Conservation (phyloP, 1,284 basidiomycete species). For the Malassezia vespertilionis region DNA sequence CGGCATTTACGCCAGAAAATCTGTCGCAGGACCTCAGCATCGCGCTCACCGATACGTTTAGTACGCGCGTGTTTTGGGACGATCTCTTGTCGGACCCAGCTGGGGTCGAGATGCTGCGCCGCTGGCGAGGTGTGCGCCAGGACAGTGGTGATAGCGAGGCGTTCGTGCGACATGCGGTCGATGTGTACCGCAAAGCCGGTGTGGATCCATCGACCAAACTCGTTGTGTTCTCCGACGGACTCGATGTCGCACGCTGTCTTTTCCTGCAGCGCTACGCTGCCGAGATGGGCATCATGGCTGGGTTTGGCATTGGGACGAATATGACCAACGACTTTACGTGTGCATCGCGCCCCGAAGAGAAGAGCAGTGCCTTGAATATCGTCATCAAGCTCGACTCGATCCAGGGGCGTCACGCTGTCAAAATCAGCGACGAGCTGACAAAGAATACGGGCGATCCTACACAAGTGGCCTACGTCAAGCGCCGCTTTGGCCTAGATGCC, state of each 20-base stretch:
- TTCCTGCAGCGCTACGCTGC: slow-evolving; percentile 25
- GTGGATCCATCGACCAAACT: slow-evolving; percentile 35
- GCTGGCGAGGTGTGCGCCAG: slow-evolving; percentile 42
- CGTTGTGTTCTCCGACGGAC: slow-evolving; percentile 39
- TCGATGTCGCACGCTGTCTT: slow-evolving; percentile 33
- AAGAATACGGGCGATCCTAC: slow-evolving; percentile 43
- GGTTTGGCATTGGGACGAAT: slow-evolving; percentile 36
- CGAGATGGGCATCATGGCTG: slow-evolving; percentile 35
- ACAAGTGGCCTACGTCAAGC: slow-evolving; percentile 27
- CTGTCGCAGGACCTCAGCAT: slow-evolving; percentile 43
- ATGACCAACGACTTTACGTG: slow-evolving; percentile 35
- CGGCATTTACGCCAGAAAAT: slow-evolving; percentile 29
- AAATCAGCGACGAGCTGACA: slow-evolving; percentile 44
- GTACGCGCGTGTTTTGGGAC: slow-evolving; percentile 39
- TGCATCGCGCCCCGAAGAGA: not conserved
- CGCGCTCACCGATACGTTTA: slow-evolving; percentile 45
- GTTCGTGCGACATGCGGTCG: slow-evolving; percentile 30
- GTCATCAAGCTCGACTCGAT: slow-evolving; percentile 42
- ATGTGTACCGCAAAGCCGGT: slow-evolving; percentile 28
- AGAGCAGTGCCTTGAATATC: slow-evolving; percentile 39
- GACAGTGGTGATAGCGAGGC: slow-evolving; percentile 36
- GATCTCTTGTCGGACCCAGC: slow-evolving; percentile 27
- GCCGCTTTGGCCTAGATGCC: slow-evolving; percentile 19
- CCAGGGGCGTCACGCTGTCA: slow-evolving; percentile 33
- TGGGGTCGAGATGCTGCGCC: slow-evolving; percentile 31